Base-by-base conservation (phyloP, 2,329 filamentous ascomycete genomes). In the Arthrobotrys entomopaga region DNA sequence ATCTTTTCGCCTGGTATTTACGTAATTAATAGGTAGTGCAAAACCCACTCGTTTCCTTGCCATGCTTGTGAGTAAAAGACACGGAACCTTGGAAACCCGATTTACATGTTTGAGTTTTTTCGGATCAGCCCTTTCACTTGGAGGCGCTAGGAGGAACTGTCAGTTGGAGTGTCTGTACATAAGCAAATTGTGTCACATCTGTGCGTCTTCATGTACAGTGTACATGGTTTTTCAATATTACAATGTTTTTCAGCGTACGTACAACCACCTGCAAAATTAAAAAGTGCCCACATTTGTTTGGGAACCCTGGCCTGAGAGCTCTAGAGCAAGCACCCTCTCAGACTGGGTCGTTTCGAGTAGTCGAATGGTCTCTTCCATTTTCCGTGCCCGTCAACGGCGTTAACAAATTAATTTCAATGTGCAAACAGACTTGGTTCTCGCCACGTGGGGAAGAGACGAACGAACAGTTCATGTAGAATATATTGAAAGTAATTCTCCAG, bases 391-490 rank as follows among this genome's bases (percentile, higher is more conserved):
- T 15, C 8, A 53, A 7, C 19, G 11, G 24, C 50, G 11, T 19
- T 34, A n/a, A n/a, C 10, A 34, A 34, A 34, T 34, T 10, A 34
- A 34, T 34, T 29, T n/a, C 26, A 26, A 29, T 26, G 38, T 29
- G 16, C 16, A 29, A 2, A 34, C 29, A 4, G 19, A n/a, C 24
- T 56, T 46, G 15, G 16, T 19, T 56, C 13, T 56, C 52, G 19
- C 52, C 52, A 56, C 52, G 52, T 56, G 52, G 52, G 29, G 29
- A 34, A 40, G 34, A 40, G 16, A 24, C 15, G 16, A 40, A 38
- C 22, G 22, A 40, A 38, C 22, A 10, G 15, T 19, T 40, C 13
- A 56, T 56, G 52, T 26, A 56, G 5, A 11, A 3, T 16, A 38
- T 15, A 34, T 10, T 34, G 29, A 34, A 34, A 34, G 5, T 34